These are phyloP conservation scores for Taphrina populina DNA, from an alignment of 1,139 yeast species.

Conservation along the genomic window DNA sequence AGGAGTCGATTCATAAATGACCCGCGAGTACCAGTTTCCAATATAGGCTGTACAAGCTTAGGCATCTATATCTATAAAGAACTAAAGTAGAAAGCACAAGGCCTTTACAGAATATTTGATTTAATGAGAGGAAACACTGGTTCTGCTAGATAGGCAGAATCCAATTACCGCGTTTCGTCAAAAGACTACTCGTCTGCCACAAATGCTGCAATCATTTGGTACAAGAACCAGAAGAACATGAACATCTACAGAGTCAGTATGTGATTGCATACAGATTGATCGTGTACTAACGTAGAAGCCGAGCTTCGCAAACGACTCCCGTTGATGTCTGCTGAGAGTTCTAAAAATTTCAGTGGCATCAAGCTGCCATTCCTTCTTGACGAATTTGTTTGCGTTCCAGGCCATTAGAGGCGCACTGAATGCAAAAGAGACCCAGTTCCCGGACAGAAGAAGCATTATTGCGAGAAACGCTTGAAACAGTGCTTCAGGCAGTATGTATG, in stretches of 20 bases:
- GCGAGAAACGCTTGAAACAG: conserved; percentile 75
- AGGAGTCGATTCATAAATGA: too few species aligned
- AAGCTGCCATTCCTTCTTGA: conserved; percentile 76
- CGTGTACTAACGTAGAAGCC: conserved; percentile 61
- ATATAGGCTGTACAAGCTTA: too few species aligned
- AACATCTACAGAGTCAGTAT: not conserved
- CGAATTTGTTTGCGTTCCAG: conserved; percentile 69
- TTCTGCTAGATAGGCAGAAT: too few species aligned
- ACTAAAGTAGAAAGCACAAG: too few species aligned
- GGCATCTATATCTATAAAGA: too few species aligned
- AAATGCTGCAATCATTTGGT: conserved; percentile 82
- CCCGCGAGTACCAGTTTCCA: too few species aligned
- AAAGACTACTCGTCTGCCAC: conserved; percentile 67
- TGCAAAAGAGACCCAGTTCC: conserved; percentile 89
- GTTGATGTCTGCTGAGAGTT: conserved; percentile 79
- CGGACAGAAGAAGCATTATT: conserved; percentile 71
- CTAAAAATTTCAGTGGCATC: conserved; percentile 98
- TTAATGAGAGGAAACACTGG: too few species aligned
- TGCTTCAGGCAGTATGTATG: conserved; percentile 86
- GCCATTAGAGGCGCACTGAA: conserved; percentile 84
- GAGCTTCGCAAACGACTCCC: conserved; percentile 83
- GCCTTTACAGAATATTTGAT: too few species aligned
- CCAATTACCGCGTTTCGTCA: too few species aligned
- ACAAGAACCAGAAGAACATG: conserved; percentile 28
- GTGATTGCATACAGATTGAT: not conserved